These are phyloP conservation scores for Fusarium agapanthi DNA, from an alignment of 2,329 filamentous ascomycete genomes.

Conservation along the genomic window DNA sequence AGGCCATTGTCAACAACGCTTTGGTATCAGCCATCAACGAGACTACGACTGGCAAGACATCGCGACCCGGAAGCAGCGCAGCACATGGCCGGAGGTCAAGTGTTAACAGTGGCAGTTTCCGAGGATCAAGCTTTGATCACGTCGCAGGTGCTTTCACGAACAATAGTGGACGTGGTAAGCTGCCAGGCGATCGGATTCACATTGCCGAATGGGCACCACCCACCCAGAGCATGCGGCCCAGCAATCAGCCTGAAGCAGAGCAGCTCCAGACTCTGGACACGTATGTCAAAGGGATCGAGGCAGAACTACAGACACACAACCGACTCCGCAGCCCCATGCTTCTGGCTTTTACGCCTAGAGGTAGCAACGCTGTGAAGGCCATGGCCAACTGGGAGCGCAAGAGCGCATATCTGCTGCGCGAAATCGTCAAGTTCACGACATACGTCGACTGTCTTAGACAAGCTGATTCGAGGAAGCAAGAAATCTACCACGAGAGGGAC, in stretches of 20 bases:
- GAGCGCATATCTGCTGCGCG: constrained; percentile 86
- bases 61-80: constrained; percentile 62
- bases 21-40: constrained; percentile 64
- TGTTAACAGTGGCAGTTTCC: constrained; percentile 61
- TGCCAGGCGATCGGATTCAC: constrained; percentile 84
- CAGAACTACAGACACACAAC: constrained; percentile 87
- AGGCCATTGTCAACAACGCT: constrained; percentile 75
- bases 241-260: constrained; percentile 78
- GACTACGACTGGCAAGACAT: constrained; percentile 47
- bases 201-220: constrained; percentile 92
- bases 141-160: constrained; percentile 59
- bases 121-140: constrained; percentile 70
- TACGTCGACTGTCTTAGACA: constrained; percentile 87
- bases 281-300: constrained; percentile 87
- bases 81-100: constrained; percentile 53
- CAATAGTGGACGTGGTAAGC: constrained; percentile 62
- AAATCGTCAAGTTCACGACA: constrained; percentile 96
- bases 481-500: constrained; percentile 72
- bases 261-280: constrained; percentile 78
- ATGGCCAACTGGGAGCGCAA: constrained; percentile 99
- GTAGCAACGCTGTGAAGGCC: constrained; percentile 81
- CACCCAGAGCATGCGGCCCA: constrained; percentile 88
- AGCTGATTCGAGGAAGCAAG: constrained; percentile 74
- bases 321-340: constrained; percentile 87
- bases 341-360: constrained; percentile 86